These are phyloP conservation scores for Saksenaea oblongispora DNA, from an alignment of 371 early-diverging fungal species.

Conservation along the genomic window DNA sequence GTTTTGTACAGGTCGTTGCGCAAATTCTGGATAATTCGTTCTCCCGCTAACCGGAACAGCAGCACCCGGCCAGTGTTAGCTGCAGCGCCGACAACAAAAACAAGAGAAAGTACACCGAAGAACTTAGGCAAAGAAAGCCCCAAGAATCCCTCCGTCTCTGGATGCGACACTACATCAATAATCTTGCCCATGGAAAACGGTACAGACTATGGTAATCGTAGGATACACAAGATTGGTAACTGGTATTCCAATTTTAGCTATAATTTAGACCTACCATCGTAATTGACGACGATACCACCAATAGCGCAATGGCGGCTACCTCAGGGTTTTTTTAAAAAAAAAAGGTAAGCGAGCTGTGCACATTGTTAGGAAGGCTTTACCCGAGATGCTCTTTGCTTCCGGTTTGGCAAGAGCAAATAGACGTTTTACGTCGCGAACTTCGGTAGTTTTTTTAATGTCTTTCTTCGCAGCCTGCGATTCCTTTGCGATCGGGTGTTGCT, in stretches of 20 bases:
- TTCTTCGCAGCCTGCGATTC: slow-evolving; percentile 4
- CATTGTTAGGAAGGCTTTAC: slow-evolving; percentile 16
- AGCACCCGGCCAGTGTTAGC: slow-evolving; percentile 80
- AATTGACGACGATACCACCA: slow-evolving; percentile 74
- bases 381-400: slow-evolving; percentile 46
- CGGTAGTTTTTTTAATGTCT: slow-evolving; percentile 14
- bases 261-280: slow-evolving; percentile 56
- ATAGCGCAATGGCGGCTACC: slow-evolving; percentile 48
- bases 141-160: slow-evolving; percentile 43
- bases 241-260: not conserved
- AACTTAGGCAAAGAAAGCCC: slow-evolving; percentile 61
- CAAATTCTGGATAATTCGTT: slow-evolving; percentile 69
- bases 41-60: slow-evolving; percentile 72
- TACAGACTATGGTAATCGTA: slow-evolving; percentile 42
- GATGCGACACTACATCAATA: slow-evolving; percentile 70
- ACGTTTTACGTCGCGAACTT: slow-evolving; percentile 30
- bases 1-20: slow-evolving; percentile 56
- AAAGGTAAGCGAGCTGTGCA: not conserved
- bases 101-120: slow-evolving; percentile 52
- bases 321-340: too few species aligned
- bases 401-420: slow-evolving; percentile 46
- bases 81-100: slow-evolving; percentile 68
- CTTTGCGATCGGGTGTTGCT: slow-evolving; percentile 2
- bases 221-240: not conserved
- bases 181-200: slow-evolving; percentile 83